Conservation (phyloP, 2,329 filamentous ascomycete species). For the Gaeumannomyces tritici region DNA sequence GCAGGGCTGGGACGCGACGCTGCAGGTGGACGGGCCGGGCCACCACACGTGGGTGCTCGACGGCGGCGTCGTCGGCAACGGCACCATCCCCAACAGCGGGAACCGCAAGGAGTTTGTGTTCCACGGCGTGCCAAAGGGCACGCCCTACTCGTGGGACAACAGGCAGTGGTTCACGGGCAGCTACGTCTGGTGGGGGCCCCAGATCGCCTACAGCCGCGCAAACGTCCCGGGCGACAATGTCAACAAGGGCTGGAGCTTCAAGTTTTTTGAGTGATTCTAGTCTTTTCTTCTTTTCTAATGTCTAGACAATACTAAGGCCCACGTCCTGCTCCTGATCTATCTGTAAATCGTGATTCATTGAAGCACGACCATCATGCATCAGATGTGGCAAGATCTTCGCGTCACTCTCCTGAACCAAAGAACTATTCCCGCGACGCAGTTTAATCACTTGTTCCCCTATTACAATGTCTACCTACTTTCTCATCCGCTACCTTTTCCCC, state of each 20-base stretch:
- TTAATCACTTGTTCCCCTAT: too few species aligned
- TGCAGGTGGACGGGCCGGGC: slow-evolving; percentile 13
- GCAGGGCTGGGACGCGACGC: slow-evolving; percentile 14
- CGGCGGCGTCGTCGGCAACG: slow-evolving; percentile 10
- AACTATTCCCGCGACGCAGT: too few species aligned
- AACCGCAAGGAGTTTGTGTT: slow-evolving; percentile 12
- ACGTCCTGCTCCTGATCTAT: too few species aligned
- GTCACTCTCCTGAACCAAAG: too few species aligned
- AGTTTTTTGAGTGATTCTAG: slow-evolving; percentile 10
- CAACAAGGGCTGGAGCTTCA: slow-evolving; percentile 12
- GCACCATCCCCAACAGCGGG: slow-evolving; percentile 6
- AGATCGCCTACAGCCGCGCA: slow-evolving; percentile 9
- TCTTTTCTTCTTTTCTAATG: not conserved
- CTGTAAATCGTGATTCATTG: too few species aligned
- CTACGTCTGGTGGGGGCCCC: slow-evolving; percentile 11
- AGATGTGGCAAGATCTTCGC: too few species aligned
- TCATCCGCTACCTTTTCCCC: too few species aligned
- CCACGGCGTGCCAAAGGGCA: slow-evolving; percentile 13
- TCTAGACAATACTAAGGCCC: not conserved
- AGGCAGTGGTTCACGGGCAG: slow-evolving; percentile 12
- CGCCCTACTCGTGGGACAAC: slow-evolving; percentile 10
- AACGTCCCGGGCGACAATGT: slow-evolving; percentile 10
- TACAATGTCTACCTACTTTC: too few species aligned
- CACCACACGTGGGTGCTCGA: slow-evolving; percentile 15
- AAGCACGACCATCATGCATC: too few species aligned